A percentile compares a stretch with the other conserved stretches of the same genome.
These are phyloP conservation scores for Trypanosomatidae sp. DNA, from an alignment of 208 protist genomes.

Conservation along the genomic window DNA sequence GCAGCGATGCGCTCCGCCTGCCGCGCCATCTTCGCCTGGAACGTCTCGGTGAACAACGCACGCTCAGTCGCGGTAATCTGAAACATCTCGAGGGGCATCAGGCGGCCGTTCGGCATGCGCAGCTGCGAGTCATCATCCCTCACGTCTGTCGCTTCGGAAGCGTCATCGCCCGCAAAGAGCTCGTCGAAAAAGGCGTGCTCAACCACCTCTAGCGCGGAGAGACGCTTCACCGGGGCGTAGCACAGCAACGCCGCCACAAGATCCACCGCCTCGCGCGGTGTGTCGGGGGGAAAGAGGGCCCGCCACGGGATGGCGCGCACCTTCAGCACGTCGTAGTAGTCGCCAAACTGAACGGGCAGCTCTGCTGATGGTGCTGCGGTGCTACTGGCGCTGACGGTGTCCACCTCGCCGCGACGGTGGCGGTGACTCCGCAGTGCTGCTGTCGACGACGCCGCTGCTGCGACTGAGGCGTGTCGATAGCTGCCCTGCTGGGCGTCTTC, in stretches of 20 bases:
- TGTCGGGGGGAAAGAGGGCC: conserved; percentile 78
- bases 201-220: conserved; percentile 97
- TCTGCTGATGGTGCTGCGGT: too few species aligned
- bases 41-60: conserved; percentile 20
- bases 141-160: background rate
- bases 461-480: too few species aligned
- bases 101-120: conserved; percentile 46
- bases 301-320: conserved; percentile 96
- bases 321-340: conserved; percentile 95
- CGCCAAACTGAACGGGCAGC: too few species aligned
- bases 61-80: conserved; percentile 47
- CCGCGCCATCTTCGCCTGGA: conserved; percentile 31
- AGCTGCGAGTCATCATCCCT: too few species aligned
- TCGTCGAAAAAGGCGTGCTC: conserved; percentile 97
- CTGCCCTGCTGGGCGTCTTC: background rate
- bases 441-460: too few species aligned
- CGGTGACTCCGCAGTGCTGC: too few species aligned
- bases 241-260: conserved; percentile 96
- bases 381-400: too few species aligned
- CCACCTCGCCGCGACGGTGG: too few species aligned
- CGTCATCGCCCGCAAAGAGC: conserved; percentile 44
- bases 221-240: conserved; percentile 95
- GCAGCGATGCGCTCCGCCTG: conserved; percentile 23
- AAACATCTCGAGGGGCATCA: conserved; percentile 68
- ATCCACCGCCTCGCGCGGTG: conserved; percentile 93